Evolutionary conservation across 768 basidiomycete genomes (phyloP).

Genomic region (Fibroporia radiculosa): DNA sequence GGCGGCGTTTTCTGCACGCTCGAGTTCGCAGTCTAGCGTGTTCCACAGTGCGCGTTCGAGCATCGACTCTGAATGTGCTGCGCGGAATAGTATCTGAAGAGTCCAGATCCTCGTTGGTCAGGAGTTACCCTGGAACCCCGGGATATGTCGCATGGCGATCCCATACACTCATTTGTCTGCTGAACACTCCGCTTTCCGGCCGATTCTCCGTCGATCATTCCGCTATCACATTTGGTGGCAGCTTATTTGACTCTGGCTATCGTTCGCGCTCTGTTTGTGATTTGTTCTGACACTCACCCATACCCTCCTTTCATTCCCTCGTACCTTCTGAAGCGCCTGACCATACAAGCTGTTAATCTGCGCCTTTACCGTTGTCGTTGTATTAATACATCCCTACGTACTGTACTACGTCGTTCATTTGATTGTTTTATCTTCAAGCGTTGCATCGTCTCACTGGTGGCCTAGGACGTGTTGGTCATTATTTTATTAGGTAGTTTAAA

Average conservation of each 20-base stretch:
- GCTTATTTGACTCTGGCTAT: background rate
- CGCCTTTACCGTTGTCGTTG: too few species aligned
- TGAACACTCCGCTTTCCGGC: background rate
- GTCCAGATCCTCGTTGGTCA: background rate
- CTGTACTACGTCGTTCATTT: too few species aligned
- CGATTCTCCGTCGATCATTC: background rate
- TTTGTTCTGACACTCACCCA: too few species aligned
- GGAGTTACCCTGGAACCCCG: background rate
- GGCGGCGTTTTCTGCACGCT: background rate
- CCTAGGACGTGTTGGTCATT: too few species aligned
- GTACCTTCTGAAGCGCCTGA: too few species aligned
- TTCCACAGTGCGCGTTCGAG: slow-evolving; percentile 12
- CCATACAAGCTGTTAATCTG: too few species aligned
- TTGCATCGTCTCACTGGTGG: too few species aligned
- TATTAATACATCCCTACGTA: too few species aligned
- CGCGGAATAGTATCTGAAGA: background rate
- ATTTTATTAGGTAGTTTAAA: too few species aligned
- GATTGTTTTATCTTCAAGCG: too few species aligned
- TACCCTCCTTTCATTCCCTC: too few species aligned
- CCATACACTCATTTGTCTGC: background rate
- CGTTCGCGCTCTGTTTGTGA: background rate
- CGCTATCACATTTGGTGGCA: background rate
- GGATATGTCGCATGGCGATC: background rate
- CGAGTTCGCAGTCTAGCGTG: slow-evolving; percentile 5
- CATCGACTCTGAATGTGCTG: background rate